Evolutionary conservation across 495 filamentous ascomycete genomes (phyloP), one percentile per base, ranked within the genome.

Genomic region (Echria macrotheca): DNA sequence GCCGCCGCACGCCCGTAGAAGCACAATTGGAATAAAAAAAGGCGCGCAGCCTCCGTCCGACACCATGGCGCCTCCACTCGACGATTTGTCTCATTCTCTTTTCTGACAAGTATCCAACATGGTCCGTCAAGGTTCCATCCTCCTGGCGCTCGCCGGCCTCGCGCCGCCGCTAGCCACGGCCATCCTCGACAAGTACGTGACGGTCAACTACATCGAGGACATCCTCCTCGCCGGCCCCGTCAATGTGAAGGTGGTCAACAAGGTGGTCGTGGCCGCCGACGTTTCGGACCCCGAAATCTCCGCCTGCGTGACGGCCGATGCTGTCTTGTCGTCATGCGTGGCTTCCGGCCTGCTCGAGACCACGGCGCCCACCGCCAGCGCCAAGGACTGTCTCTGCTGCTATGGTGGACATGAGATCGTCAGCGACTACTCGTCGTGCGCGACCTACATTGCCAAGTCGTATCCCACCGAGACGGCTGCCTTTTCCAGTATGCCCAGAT

Each of bases 341-440:
- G 11, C 15, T 1, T 45, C 51, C 5, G 59, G 53, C 23, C 38
- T 31, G 12, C 25, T 63, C 10, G 58, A 37, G n/a, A 23, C 37
- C 12, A 47, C 42, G 0, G 49, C 40, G 7, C 49, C 57, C 11
- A 28, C 29, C 17, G 53, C 28, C 1, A 24, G 21, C 22, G 43
- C 23, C 8, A 14, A 32, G 26, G 26, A 36, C 4, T 66, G 63
- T 22, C 12, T 62, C 5, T 66, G 63, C 45, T 66, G 63, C 29
- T 33, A 25, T 24, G 29, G 28, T 3, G 36, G 25, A 21, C 26
- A 35, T 1, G 44, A 44, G 4, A 10, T 62, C 24, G 47, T 33
- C 29, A 1, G 24, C 1, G 45, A 33, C 14, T 66, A 64, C 39
- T 50, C 44, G 1, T 37, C 41, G 11, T 66, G 63, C 49, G 56